phyloP scores from a whole-genome alignment of 2,329 filamentous ascomycete species.

The Neofusicoccum umdonicola region DNA sequence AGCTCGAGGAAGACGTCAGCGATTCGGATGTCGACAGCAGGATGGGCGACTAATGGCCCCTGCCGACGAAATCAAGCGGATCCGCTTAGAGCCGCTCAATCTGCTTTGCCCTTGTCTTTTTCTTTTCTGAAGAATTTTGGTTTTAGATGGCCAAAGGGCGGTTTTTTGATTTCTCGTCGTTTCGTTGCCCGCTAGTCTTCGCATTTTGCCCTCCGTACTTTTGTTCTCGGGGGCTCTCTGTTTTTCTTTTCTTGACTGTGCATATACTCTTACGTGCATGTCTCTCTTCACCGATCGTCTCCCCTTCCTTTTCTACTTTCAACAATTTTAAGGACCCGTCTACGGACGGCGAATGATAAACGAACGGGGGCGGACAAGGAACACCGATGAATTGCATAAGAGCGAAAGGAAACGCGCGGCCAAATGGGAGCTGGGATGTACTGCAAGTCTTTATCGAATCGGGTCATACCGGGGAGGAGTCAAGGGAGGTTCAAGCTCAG shows the following conservation, averaged over 20 bases:
- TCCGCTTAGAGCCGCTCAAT: too few relatives aligned
- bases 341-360: not conserved
- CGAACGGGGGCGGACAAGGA: not conserved
- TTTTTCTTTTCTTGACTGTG: too few relatives aligned
- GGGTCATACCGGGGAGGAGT: not conserved
- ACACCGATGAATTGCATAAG: not conserved
- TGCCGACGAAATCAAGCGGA: not conserved
- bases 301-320: not conserved
- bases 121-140: not conserved
- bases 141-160: not conserved
- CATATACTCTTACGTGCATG: too few relatives aligned
- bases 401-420: not conserved
- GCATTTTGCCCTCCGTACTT: not conserved
- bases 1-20: constrained; percentile 39
- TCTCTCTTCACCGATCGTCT: too few relatives aligned
- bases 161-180: not conserved
- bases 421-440: not conserved
- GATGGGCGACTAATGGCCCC: constrained; percentile 1
- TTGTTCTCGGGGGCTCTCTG: too few relatives aligned
- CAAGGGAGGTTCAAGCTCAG: not conserved
- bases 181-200: too few relatives aligned
- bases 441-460: not conserved
- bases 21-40: constrained; percentile 42
- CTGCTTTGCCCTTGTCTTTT: not conserved
- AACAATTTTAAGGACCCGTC: not conserved